Evolutionary conservation across 768 basidiomycete genomes (phyloP).

Genomic region (Rhodosporidiobolus odoratus): DNA sequence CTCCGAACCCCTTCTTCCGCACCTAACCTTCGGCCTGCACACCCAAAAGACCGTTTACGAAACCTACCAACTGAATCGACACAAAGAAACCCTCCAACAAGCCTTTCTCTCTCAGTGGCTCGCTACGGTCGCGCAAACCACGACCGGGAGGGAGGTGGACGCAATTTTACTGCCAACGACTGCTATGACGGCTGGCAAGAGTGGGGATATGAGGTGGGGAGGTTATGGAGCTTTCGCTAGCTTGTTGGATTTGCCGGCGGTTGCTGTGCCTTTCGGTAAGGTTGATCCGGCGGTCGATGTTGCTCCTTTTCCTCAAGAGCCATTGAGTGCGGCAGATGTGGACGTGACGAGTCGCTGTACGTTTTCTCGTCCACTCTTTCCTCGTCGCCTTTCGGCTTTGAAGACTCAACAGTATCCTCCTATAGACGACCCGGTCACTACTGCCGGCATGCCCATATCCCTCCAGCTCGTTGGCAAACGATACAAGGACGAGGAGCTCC

Average conservation of each 20-base stretch:
- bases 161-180: constrained; percentile 1
- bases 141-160: constrained; percentile 5
- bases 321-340: neutral
- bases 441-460: neutral
- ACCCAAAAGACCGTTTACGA: constrained; percentile 2
- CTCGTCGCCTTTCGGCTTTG: too few relatives aligned
- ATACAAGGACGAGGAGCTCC: constrained; percentile 8
- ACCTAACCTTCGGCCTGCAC: neutral
- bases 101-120: constrained; percentile 1
- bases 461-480: neutral
- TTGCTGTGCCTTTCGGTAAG: neutral
- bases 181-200: neutral
- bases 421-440: neutral
- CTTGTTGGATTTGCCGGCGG: constrained; percentile 16
- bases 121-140: neutral
- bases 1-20: constrained; percentile 6
- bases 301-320: neutral
- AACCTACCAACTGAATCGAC: constrained; percentile 1
- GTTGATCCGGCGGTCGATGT: constrained; percentile 1
- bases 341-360: neutral
- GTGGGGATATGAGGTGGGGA: neutral
- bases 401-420: too few relatives aligned
- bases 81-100: constrained; percentile 7
- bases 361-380: neutral
- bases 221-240: neutral